Base-by-base conservation (phyloP, 257 asterid genomes). In the Gynochthodes officinalis region DNA sequence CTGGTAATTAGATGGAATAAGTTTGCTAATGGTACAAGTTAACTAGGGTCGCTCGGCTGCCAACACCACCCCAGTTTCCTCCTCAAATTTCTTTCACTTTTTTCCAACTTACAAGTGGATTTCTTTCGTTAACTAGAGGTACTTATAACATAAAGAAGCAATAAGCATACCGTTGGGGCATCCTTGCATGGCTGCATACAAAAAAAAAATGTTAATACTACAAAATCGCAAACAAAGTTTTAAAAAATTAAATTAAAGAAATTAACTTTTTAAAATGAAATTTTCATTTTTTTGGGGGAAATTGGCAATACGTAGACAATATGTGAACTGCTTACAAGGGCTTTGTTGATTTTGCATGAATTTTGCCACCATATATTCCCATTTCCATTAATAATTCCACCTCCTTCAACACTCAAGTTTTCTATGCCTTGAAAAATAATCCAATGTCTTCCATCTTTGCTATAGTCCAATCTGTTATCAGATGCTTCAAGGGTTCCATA, bases 331-430 rank as follows among this genome's bases (percentile, higher is more conserved):
- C 8, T 74, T 67, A 74, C 78, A 7, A 28, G 30, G 57, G 78
- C 28, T 5, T 32, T 54, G 2, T 44, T 65, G n/a, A 23, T 52
- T 66, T 93, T 93, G 88, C 98, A 93, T 68, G 97, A 90, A 80
- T 87, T 87, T 75, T 87, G 72, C 98, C 98, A 93, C 98, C 98
- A 93, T 6, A 84, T 77, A 33, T 89, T 76, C 4, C 98, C 98
- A 74, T 85, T 87, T 21, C 98, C 98, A 55, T 90, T 81, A 2
- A 93, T 55, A 52, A 69, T 75, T 52, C 97, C 98, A 37, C 90
- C 96, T 32, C 98, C 98, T 60, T 77, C 79, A 66, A 89, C 90
- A n/a, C n/a, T 76, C 19, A 93, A 81, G 50, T 83, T 83, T 39
- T 84, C 25, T 16, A 93, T 83, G 2, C 65, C 64, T 14, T 85